Base-by-base conservation (phyloP, 1,139 yeast species). In the Debaryomyces subglobosus region DNA sequence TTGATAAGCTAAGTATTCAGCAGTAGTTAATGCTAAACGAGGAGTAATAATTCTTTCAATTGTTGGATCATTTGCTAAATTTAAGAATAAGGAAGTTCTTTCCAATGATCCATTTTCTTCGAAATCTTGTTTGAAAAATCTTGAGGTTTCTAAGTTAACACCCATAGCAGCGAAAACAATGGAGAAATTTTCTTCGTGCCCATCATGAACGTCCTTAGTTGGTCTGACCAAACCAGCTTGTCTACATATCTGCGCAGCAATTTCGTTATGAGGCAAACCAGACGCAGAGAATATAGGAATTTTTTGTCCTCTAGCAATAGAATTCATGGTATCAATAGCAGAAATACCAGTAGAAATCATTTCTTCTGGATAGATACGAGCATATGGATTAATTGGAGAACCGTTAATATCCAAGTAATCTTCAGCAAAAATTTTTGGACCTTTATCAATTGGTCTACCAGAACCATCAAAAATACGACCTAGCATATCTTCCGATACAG, bases 221-320 rank as follows among this genome's bases (percentile, higher is more conserved):
- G 99, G 99, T 76, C 99, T 88, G 50, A 95, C 99, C 67, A 94
- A 82, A 62, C 98, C 97, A 42, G 99, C 99, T 77, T 94, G 99
- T 78, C 99, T 91, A 82, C 98, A 94, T 71, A 94, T 94, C 75
- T 94, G 99, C 41, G 99, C 99, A 53, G 99, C 99, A 74, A 94
- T 92, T 74, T 95, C 99, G 68, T 94, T 95, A 75, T 94, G 99
- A 50, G 99, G 99, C 68, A 94, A 84, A 78, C 99, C 99, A 49
- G 98, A 91, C 39, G 99, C 99, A 48, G 97, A 90, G 77, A 94
- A 94, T 70, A 94, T 94, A 46, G 99, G 99, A 67, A 94, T 94
- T 77, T 95, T 95, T 77, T 94, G 99, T 60, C 99, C 99, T 82
- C 99, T 89, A 53, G 99, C 99, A 80, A 94, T 94, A 38, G 99